Percentiles rank a stretch among this genome's conserved stretches.
These are phyloP conservation scores for Fusarium kyushuense DNA, from an alignment of 2,329 filamentous ascomycete genomes.

Conservation along the genomic window DNA sequence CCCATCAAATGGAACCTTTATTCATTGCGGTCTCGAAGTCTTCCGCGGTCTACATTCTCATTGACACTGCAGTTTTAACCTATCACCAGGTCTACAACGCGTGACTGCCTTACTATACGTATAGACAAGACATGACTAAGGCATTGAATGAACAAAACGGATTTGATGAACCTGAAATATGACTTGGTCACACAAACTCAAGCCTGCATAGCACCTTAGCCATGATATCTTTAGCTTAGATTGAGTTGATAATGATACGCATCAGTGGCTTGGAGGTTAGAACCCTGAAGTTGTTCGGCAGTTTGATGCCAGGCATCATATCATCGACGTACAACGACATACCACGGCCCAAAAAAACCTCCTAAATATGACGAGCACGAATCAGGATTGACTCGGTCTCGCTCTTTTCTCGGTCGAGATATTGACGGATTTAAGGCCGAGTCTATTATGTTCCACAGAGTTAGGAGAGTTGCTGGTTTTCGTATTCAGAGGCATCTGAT, in stretches of 20 bases:
- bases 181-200: rapidly evolving
- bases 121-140: too few species aligned
- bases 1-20: too few species aligned
- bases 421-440: background rate
- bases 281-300: background rate
- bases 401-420: background rate
- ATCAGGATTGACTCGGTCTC: background rate
- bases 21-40: too few species aligned
- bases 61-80: background rate
- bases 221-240: background rate
- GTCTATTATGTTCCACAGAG: background rate
- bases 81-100: background rate
- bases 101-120: background rate
- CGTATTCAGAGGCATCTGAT: slow-evolving; percentile 27
- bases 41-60: too few species aligned
- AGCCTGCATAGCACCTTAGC: too few species aligned
- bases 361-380: background rate
- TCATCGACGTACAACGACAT: background rate
- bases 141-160: rapidly evolving
- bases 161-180: background rate
- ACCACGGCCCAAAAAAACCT: rapidly evolving
- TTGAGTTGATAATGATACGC: background rate
- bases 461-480: slow-evolving; percentile 2
- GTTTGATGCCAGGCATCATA: background rate
- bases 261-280: background rate